Evolutionary conservation across 371 early-diverging fungal species (phyloP).

Genomic region (Apophysomyces ossiformis): DNA sequence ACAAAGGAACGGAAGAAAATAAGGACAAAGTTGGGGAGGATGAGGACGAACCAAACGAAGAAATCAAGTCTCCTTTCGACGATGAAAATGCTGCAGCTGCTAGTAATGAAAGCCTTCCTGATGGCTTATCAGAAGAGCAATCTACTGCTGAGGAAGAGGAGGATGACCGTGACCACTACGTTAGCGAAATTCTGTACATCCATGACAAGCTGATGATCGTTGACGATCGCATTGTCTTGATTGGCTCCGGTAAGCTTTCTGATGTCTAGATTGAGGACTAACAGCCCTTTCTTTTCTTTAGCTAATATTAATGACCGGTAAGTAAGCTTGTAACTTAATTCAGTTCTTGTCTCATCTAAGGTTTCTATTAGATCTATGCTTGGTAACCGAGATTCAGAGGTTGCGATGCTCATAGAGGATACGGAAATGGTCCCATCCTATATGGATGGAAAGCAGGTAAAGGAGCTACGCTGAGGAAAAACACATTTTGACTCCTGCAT

Average conservation of each 20-base stretch:
- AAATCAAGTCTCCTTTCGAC: constrained; percentile 15
- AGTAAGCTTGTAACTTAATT: not conserved
- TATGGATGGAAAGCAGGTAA: constrained; percentile 75
- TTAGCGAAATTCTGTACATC: constrained; percentile 87
- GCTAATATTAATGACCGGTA: constrained; percentile 55
- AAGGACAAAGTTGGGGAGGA: not conserved
- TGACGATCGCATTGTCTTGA: constrained; percentile 82
- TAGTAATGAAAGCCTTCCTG: not conserved
- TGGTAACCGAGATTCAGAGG: constrained; percentile 92
- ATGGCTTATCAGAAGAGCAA: not conserved
- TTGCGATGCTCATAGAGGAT: constrained; percentile 87
- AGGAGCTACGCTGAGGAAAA: not conserved
- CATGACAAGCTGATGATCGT: constrained; percentile 94
- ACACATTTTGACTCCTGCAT: not conserved
- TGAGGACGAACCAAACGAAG: not conserved
- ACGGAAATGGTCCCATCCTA: constrained; percentile 64
- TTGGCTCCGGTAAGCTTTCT: constrained; percentile 72
- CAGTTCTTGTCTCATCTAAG: not conserved
- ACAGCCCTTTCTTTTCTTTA: constrained; percentile 8
- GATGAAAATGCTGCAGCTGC: constrained; percentile 8
- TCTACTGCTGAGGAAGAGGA: constrained; percentile 12
- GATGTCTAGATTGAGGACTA: not conserved
- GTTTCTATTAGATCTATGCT: constrained; percentile 63
- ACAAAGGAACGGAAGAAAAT: constrained; percentile 13
- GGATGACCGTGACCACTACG: constrained; percentile 56